phyloP scores from a whole-genome alignment of 2,329 filamentous ascomycete genomes.

The Cryphonectria carpinicola region DNA sequence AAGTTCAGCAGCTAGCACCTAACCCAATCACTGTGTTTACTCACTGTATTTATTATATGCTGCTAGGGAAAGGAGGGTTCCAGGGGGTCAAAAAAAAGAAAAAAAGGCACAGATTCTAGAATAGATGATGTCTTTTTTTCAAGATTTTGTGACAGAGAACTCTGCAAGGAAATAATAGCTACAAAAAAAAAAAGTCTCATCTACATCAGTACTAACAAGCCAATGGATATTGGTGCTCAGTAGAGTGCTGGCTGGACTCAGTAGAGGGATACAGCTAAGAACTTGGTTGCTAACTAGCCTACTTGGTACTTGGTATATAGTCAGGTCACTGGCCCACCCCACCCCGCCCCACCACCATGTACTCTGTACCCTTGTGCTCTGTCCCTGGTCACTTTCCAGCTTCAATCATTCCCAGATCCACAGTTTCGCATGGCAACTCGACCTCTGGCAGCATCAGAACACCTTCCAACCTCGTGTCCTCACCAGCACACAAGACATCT shows the following conservation, averaged over 20 bases:
- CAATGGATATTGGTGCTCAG: no score
- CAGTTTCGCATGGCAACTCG: background rate
- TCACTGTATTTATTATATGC: background rate
- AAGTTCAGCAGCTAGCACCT: background rate
- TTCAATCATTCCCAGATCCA: background rate
- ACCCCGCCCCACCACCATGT: background rate
- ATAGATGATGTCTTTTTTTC: no score
- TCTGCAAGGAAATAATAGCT: no score
- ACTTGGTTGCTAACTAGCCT: background rate
- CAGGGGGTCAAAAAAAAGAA: no score
- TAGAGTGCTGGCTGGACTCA: no score
- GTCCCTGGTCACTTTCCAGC: background rate
- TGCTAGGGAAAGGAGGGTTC: background rate
- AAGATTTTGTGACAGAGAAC: no score
- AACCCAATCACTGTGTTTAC: background rate
- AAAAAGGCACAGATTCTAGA: no score
- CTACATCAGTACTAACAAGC: no score
- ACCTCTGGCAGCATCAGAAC: background rate
- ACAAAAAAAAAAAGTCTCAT: no score
- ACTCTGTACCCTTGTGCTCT: background rate
- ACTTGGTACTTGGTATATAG: background rate
- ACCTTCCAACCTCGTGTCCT: background rate
- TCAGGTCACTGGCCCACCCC: background rate
- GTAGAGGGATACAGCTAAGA: no score
- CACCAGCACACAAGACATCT: background rate